These are phyloP conservation scores for Thelonectria discophora DNA, from an alignment of 2,329 filamentous ascomycete species.

Conservation along the genomic window DNA sequence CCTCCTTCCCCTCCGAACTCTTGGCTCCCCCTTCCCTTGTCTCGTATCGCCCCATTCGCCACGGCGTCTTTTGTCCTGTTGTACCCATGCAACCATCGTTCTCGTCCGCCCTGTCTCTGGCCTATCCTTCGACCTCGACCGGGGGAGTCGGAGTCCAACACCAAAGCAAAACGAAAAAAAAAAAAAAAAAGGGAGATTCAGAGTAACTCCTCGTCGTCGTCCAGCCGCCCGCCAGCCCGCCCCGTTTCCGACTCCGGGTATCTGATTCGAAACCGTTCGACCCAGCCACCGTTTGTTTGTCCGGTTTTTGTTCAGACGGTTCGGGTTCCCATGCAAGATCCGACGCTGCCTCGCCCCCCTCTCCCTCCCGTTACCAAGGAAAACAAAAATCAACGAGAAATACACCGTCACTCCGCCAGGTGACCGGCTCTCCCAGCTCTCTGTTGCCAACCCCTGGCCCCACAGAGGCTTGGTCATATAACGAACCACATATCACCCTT, in stretches of 20 bases:
- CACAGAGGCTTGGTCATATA: conserved; percentile 9
- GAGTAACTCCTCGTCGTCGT: background rate
- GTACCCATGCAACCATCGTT: conserved; percentile 7
- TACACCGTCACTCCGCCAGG: conserved; percentile 11
- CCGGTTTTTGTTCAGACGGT: conserved; percentile 15
- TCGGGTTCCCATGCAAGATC: background rate
- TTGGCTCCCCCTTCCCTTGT: too few species aligned
- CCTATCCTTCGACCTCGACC: conserved; percentile 6
- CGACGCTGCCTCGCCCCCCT: conserved; percentile 8
- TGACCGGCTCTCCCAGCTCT: conserved; percentile 17
- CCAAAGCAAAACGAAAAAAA: background rate
- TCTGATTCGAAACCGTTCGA: conserved; percentile 14
- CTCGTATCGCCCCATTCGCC: conserved; percentile 15
- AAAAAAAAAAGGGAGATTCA: background rate
- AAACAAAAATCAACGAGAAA: conserved; percentile 13
- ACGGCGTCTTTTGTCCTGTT: conserved; percentile 16
- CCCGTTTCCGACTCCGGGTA: conserved; percentile 15
- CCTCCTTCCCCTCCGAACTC: background rate
- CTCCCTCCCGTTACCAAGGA: conserved; percentile 1
- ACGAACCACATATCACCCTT: conserved; percentile 1
- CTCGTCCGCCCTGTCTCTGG: background rate
- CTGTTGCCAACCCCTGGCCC: conserved; percentile 6
- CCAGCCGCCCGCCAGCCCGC: conserved; percentile 2
- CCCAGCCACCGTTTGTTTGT: conserved; percentile 17
- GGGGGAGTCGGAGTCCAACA: too few species aligned